phyloP scores from a whole-genome alignment of 768 basidiomycete genomes.

The Leccinum boreale region DNA sequence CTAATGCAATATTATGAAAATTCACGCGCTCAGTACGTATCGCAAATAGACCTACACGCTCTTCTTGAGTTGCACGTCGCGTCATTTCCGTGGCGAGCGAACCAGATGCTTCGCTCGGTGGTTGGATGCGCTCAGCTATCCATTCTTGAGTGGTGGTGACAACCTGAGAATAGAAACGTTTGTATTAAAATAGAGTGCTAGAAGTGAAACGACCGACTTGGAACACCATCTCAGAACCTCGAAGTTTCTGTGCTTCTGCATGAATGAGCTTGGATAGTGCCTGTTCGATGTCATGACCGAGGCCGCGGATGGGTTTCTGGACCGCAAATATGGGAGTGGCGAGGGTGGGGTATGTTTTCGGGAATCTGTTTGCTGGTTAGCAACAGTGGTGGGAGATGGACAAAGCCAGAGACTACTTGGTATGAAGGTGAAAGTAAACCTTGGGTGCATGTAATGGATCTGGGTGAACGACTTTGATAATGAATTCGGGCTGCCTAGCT shows the following conservation, averaged over 20 bases:
- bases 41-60: constrained; percentile 43
- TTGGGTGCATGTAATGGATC: constrained; percentile 52
- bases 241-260: constrained; percentile 58
- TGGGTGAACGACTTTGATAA: constrained; percentile 68
- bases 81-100: constrained; percentile 81
- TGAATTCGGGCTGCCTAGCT: constrained; percentile 68
- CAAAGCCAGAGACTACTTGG: constrained; percentile 48
- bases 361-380: constrained; percentile 47
- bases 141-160: constrained; percentile 69
- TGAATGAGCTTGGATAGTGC: constrained; percentile 60
- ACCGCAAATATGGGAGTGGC: constrained; percentile 67
- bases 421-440: constrained; percentile 64
- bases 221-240: constrained; percentile 77
- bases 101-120: constrained; percentile 55
- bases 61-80: constrained; percentile 65
- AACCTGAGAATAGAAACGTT: constrained; percentile 43
- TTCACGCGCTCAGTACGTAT: neutral
- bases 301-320: constrained; percentile 59
- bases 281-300: constrained; percentile 53
- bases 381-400: neutral
- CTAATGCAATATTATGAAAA: constrained; percentile 29
- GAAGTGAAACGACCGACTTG: constrained; percentile 43
- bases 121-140: constrained; percentile 55
- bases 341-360: constrained; percentile 77
- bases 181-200: neutral